Evolutionary conservation across 192 early-diverging fungal genomes (phyloP).

Genomic region (Umbelopsis vinacea): DNA sequence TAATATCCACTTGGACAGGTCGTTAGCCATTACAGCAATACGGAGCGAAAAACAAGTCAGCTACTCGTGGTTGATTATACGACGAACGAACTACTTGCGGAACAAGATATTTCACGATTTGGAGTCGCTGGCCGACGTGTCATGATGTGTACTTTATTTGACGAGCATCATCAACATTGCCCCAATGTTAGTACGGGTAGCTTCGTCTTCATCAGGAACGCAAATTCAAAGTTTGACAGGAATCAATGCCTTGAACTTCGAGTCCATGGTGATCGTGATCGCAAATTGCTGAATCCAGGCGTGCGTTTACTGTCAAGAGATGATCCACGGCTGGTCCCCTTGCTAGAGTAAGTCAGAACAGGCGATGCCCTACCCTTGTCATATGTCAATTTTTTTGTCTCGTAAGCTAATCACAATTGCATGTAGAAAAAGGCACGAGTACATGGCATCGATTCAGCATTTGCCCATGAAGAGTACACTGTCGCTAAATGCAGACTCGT

Average conservation of each 20-base stretch:
- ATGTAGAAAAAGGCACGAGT: background rate
- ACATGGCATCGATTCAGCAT: background rate
- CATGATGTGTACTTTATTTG: background rate
- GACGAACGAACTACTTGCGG: background rate
- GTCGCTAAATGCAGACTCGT: background rate
- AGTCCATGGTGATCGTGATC: background rate
- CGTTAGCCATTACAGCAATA: background rate
- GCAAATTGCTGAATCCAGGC: background rate
- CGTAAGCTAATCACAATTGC: background rate
- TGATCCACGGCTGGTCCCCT: background rate
- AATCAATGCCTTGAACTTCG: background rate
- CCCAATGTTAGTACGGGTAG: background rate
- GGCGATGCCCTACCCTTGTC: background rate
- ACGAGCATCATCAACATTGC: background rate
- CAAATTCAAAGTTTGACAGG: background rate
- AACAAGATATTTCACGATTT: background rate
- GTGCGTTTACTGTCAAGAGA: background rate
- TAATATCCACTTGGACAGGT: background rate
- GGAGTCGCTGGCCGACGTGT: background rate
- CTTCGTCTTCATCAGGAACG: constrained; percentile 1
- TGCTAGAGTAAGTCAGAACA: background rate
- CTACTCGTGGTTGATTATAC: constrained; percentile 4
- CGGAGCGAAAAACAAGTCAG: background rate
- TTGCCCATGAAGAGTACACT: background rate
- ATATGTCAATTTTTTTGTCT: background rate